Evolutionary conservation across 768 basidiomycete species (phyloP).

Genomic region (Chalciporus pseudorubinellus): DNA sequence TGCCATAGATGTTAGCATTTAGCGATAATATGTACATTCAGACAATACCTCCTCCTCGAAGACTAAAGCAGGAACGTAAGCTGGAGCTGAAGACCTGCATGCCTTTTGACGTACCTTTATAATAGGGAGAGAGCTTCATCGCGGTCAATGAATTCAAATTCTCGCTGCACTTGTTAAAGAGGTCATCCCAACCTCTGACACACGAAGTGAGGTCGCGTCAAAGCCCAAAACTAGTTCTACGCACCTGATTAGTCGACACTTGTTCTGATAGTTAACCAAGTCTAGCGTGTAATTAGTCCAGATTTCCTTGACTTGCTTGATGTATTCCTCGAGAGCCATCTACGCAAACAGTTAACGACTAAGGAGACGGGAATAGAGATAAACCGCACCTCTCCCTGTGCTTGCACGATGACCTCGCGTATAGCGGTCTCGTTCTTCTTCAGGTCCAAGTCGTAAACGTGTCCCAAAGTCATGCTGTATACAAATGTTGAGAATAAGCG

Average conservation of each 20-base stretch:
- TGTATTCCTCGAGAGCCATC: conserved; percentile 95
- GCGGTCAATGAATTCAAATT: conserved; percentile 94
- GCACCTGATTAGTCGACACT: conserved; percentile 90
- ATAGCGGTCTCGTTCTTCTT: conserved; percentile 89
- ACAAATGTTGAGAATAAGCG: conserved; percentile 6
- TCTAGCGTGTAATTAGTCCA: conserved; percentile 97
- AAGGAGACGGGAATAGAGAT: not conserved
- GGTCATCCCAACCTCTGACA: conserved; percentile 89
- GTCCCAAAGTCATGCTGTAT: conserved; percentile 85
- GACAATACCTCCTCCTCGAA: conserved; percentile 78
- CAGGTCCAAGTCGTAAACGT: conserved; percentile 95
- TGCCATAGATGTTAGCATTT: conserved; percentile 24
- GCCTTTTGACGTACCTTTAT: conserved; percentile 64
- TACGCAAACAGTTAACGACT: conserved; percentile 34
- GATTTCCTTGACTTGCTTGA: conserved; percentile 93
- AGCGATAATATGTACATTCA: not conserved
- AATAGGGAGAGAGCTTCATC: conserved; percentile 98
- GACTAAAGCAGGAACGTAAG: conserved; percentile 42
- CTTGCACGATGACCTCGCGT: conserved; percentile 94
- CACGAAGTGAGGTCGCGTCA: conserved; percentile 6
- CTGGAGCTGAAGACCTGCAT: not conserved
- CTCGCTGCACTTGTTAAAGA: conserved; percentile 96
- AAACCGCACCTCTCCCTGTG: conserved; percentile 83
- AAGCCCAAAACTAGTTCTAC: conserved; percentile 5
- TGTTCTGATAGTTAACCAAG: conserved; percentile 97